Conservation (phyloP, 106 monocot species). For the Dendrobium catenatum region DNA sequence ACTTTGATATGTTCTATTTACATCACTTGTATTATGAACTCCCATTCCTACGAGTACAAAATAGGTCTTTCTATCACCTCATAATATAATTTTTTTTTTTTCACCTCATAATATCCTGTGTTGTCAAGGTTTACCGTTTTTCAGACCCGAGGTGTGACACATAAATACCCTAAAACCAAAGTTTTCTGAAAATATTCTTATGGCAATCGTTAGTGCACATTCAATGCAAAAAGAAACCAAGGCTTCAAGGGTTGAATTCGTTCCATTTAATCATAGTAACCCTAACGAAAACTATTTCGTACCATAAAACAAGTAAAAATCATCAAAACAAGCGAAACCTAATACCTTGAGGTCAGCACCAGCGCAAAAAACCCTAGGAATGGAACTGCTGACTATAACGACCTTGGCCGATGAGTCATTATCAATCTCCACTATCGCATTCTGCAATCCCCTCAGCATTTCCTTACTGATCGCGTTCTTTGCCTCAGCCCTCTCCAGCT, state of each 20-base stretch:
- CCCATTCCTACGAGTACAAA: no score
- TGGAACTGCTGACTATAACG: conserved; percentile 60
- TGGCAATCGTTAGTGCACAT: not conserved
- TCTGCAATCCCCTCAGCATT: conserved; percentile 55
- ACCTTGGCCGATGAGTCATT: conserved; percentile 64
- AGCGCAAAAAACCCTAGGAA: conserved; percentile 88
- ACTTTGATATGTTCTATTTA: no score
- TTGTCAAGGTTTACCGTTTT: no score
- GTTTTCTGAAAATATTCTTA: not conserved
- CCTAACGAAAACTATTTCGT: not conserved
- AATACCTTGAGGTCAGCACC: conserved; percentile 94
- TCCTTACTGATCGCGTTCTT: conserved; percentile 93
- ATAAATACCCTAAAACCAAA: not conserved
- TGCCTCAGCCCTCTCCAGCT: conserved; percentile 64
- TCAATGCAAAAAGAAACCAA: not conserved
- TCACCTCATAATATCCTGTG: no score
- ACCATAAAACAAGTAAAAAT: not conserved
- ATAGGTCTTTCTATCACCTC: no score
- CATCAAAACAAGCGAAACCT: not conserved
- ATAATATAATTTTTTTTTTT: no score
- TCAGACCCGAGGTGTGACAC: not conserved
- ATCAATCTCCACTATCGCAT: conserved; percentile 40
- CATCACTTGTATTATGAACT: no score
- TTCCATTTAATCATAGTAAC: not conserved
- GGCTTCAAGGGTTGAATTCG: not conserved